Evolutionary conservation across 1,139 yeast genomes (phyloP).

Genomic region (Candida dubliniensis): DNA sequence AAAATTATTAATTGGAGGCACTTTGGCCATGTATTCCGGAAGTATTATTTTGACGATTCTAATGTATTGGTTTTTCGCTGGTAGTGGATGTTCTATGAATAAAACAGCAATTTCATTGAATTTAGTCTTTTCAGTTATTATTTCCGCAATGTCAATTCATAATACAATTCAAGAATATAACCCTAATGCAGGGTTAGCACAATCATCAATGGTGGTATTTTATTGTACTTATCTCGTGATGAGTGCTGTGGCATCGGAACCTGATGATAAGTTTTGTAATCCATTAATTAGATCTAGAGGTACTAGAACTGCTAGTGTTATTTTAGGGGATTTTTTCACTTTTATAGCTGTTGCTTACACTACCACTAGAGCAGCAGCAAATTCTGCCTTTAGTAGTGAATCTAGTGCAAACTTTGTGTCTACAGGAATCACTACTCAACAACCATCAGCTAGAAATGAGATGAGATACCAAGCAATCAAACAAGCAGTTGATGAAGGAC

Average conservation of each 20-base stretch:
- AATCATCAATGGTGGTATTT: conserved; percentile 91
- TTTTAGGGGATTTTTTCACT: conserved; percentile 90
- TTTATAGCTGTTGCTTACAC: conserved; percentile 95
- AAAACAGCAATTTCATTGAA: conserved; percentile 83
- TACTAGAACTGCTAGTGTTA: conserved; percentile 84
- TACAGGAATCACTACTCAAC: conserved; percentile 26
- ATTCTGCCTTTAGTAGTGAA: conserved; percentile 53
- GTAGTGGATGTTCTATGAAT: conserved; percentile 86
- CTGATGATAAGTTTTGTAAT: conserved; percentile 89
- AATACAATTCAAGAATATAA: conserved; percentile 88
- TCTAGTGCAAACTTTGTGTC: conserved; percentile 12
- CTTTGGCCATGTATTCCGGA: conserved; percentile 77
- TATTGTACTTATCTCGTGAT: conserved; percentile 90
- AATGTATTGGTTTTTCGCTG: conserved; percentile 84
- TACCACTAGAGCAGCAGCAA: conserved; percentile 93
- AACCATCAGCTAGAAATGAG: conserved; percentile 63
- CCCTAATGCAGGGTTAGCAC: conserved; percentile 96
- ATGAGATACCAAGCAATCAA: conserved; percentile 86
- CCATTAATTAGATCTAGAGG: conserved; percentile 88
- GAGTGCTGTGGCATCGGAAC: conserved; percentile 95
- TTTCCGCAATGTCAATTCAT: conserved; percentile 72
- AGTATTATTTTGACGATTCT: conserved; percentile 69
- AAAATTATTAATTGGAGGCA: conserved; percentile 78
- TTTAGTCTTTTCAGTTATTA: conserved; percentile 59
- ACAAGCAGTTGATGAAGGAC: conserved; percentile 94